A percentile compares a stretch with the other conserved stretches of the same genome.
These are phyloP conservation scores for Zoysia matrella DNA, from an alignment of 202 grass and related monocot genomes.

Conservation along the genomic window DNA sequence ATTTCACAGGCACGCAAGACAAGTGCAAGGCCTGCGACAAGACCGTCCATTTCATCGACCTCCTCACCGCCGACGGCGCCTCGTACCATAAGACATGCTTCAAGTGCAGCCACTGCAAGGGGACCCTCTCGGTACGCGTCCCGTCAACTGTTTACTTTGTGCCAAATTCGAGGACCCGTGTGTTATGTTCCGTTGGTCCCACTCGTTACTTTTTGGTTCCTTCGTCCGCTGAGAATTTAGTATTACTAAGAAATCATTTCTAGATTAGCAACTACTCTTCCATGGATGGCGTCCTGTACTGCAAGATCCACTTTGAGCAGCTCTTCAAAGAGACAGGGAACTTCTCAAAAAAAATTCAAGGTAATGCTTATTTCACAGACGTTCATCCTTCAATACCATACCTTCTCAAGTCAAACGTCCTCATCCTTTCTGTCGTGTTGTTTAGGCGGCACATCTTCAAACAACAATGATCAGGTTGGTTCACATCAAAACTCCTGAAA, in stretches of 20 bases:
- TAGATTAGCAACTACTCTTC: slow-evolving; percentile 79
- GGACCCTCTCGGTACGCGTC: slow-evolving; percentile 54
- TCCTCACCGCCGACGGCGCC: slow-evolving; percentile 73
- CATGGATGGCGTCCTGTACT: slow-evolving; percentile 98
- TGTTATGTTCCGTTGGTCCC: not conserved
- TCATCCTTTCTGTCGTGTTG: slow-evolving; percentile 10
- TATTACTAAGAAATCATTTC: no score
- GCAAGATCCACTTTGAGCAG: slow-evolving; percentile 95
- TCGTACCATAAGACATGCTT: slow-evolving; percentile 96
- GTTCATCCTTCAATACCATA: slow-evolving; percentile 15
- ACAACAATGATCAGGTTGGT: slow-evolving; percentile 63
- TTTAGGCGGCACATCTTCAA: slow-evolving; percentile 63
- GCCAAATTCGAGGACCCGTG: not conserved
- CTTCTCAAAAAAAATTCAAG: slow-evolving; percentile 87
- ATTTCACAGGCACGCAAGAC: slow-evolving; percentile 91
- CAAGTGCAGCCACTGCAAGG: slow-evolving; percentile 9
- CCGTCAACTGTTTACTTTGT: no score
- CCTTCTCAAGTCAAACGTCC: not conserved
- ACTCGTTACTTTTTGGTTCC: no score
- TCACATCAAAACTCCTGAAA: not conserved
- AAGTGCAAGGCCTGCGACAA: slow-evolving; percentile 94
- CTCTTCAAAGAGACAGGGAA: slow-evolving; percentile 95
- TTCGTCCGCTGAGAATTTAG: no score
- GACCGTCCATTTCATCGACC: slow-evolving; percentile 93
- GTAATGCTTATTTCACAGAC: slow-evolving; percentile 29